Percentiles rank a stretch among this genome's conserved stretches.
These are phyloP conservation scores for Saccharomycopsis javanensis DNA, from an alignment of 805 yeast genomes.

Conservation along the genomic window DNA sequence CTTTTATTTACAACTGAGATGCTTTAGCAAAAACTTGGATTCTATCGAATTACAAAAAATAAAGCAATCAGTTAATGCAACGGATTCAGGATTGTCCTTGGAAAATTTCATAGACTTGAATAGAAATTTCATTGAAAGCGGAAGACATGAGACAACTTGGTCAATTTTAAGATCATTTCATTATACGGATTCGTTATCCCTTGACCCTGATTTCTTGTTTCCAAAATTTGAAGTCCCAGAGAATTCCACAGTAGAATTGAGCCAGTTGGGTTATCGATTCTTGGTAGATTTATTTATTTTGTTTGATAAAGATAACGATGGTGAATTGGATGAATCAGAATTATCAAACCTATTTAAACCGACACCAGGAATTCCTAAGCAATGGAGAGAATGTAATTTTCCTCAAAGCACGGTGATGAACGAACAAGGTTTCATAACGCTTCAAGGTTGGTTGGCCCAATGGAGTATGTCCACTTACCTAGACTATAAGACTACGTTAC, in stretches of 20 bases:
- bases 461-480: constrained; percentile 95
- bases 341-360: constrained; percentile 63
- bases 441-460: constrained; percentile 98
- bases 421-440: constrained; percentile 79
- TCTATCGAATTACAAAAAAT: constrained; percentile 35
- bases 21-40: constrained; percentile 51
- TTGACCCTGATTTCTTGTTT: constrained; percentile 67
- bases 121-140: constrained; percentile 77
- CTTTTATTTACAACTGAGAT: constrained; percentile 54
- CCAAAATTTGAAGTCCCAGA: constrained; percentile 71
- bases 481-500: constrained; percentile 74
- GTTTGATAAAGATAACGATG: constrained; percentile 93
- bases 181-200: constrained; percentile 84
- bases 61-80: constrained; percentile 28
- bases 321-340: constrained; percentile 77
- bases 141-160: constrained; percentile 97
- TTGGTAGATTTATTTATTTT: constrained; percentile 80
- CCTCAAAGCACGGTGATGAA: constrained; percentile 85
- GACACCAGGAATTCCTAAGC: constrained; percentile 84
- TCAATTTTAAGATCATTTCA: constrained; percentile 81
- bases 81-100: constrained; percentile 47
- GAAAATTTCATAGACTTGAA: constrained; percentile 73
- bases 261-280: constrained; percentile 87
- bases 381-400: constrained; percentile 80
- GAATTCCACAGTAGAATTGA: constrained; percentile 75